Base-by-base conservation (phyloP, 2,329 filamentous ascomycete genomes). In the Alternaria gansuensis region DNA sequence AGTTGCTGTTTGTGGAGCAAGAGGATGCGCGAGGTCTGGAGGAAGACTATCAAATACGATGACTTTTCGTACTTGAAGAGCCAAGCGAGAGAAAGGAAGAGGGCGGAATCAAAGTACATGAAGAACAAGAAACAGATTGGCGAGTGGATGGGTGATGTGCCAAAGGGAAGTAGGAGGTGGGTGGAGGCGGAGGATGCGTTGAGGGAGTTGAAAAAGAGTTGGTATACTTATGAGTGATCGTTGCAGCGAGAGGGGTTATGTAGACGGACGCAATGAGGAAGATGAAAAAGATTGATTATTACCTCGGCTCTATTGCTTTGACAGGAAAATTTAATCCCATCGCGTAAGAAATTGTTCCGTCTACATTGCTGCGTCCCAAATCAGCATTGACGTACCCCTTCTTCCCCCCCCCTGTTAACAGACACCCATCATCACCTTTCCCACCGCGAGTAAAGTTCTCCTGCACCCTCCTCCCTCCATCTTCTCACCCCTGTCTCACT, bases 1-100 rank as follows among this genome's bases (percentile, higher is more conserved):
- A 85, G 81, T 23, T 97, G 93, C 72, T 91, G 94, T 75, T 82
- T 97, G 3, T 96, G 95, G 74, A 93, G 90, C 41, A 78, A 84
- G 4, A 85, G 90, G 14, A 97, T 97, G 92, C 84, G 92, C 39
- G 82, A 84, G 0, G 82, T 91, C 1, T 96, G 96, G 72, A 78
- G 80, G 28, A 83, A 86, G 29, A 88, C 90, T 0, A 88, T 91
- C 43, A 80, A 84, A 55, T 83, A 83, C 34, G 85, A 89, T 51
- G 90, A 96, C 69, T 82, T 89, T 56, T 81, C 82, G 24, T 88
- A 88, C 63, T 77, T 97, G 37, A 82, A 85, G 65, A 74, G 85
- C 21, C 82, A 86, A 43, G 85, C 88, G 55, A 80, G 86, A 44
- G 83, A 84, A 41, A 82, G 84, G 64, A 73, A 71, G 56, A 60